Evolutionary conservation across 805 yeast species (phyloP), one percentile per base, ranked within the genome.

Genomic region (Candida pseudoglaebosa): DNA sequence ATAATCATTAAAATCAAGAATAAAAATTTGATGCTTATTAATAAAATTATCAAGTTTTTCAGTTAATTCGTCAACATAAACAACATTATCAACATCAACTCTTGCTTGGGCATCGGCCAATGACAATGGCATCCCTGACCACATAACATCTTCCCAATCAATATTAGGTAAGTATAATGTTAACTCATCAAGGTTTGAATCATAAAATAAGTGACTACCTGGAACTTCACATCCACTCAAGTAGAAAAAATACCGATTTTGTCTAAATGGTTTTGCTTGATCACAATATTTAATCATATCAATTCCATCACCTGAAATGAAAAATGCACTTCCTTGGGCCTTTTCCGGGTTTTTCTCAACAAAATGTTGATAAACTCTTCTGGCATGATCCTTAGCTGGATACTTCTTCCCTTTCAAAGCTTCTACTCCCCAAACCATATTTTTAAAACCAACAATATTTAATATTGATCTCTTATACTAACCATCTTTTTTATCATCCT

Each of bases 51-150:
- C 40, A 26, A 79, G 49, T 3, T 59, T 61, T 1, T 46, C 37
- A 21, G 61, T 61, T 33, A 89, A 53, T 4, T 77, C 80, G n/a
- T 60, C 51, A 8, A 71, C 74, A 51, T 82, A 85, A 41, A 76
- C 59, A 34, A 90, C 95, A 31, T 78, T 83, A 58, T 93, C 98
- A 21, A 88, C 90, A 52, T 91, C 96, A 49, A 64, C 91, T 44
- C 69, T 71, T 15, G 66, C 56, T 35, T 59, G 38, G 0, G 96
- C 96, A 14, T 82, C 80, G 34, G 82, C 81, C 3, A 71, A 46
- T 28, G 77, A 65, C 37, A 87, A 46, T 4, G 99, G 99, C 61
- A 83, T 54, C 0, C 99, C 99, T 41, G 93, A 82, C 99, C 99
- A 91, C 88, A 93, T 84, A 30, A 91, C 84, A 55, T 87, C 96